Base-by-base conservation (phyloP, 352 stramenopile genomes). In the Phytophthora hybrid region DNA sequence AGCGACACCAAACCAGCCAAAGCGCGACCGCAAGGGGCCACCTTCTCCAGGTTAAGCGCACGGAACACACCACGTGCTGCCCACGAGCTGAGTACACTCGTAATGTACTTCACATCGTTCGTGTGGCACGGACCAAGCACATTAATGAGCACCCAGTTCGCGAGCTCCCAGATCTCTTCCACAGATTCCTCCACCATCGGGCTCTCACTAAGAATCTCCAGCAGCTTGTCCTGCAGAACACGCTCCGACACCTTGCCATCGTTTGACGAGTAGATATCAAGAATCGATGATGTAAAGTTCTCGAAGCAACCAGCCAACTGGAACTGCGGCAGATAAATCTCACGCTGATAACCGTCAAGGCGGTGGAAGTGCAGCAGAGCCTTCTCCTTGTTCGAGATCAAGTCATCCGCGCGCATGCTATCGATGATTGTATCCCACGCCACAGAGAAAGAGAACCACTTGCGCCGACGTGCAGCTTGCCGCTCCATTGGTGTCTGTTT, bases 301-400 rank as follows among this genome's bases (percentile, higher is more conserved):
- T 99, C 97, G 19, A 99, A 98, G 62, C 95, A 98, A 18, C 98
- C 98, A 11, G 97, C 98, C 14, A 98, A 94, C 73, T 99, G 97
- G 75, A 99, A 99, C 54, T 99, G 94, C 21, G 98, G 98, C 46
- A 99, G 76, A 73, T 99, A 99, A 70, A 99, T 98, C 49, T 98
- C 96, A 63, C 98, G 97, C 73, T 97, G 97, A 77, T 99, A 99
- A 1, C 96, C 95, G 63, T 98, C 91, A 26, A 98, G 92, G 32
- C 97, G 92, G 66, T 98, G 97, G 77, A 99, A 99, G 65, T 98
- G 97, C 32, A 99, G 84, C 57, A 99, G 84, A 76, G 67, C 80
- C 39, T 94, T 92, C 70, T 97, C 90, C 21, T 87, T 90, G 63
- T 94, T 95, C 51, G 92, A 96, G 71, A 98, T 96, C 72, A 97